phyloP scores from a whole-genome alignment of 306 rosid genomes.

The Albizia julibrissin region DNA sequence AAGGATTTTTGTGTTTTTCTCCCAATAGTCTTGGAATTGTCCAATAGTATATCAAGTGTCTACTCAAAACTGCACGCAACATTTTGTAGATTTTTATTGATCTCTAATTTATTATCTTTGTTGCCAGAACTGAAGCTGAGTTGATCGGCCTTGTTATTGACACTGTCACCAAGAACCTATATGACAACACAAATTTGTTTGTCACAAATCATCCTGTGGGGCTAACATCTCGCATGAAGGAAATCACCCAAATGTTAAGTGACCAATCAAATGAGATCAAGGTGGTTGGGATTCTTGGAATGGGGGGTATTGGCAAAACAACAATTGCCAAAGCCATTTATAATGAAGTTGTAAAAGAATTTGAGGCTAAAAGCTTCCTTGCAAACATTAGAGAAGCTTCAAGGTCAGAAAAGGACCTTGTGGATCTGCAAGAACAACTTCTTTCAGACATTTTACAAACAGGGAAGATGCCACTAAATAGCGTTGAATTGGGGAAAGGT shows the following conservation, averaged over 20 bases:
- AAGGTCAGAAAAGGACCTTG: not conserved
- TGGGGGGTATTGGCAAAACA: not conserved
- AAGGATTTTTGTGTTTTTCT: not conserved
- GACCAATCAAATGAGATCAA: not conserved
- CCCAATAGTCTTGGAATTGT: not conserved
- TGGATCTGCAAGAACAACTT: not conserved
- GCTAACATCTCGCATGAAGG: not conserved
- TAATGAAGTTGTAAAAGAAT: not conserved
- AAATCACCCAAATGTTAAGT: not conserved
- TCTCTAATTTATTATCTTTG: not conserved
- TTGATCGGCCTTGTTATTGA: not conserved
- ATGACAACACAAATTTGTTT: not conserved
- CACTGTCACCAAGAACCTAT: not conserved
- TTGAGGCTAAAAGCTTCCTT: not conserved
- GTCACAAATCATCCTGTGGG: not conserved
- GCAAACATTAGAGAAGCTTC: not conserved
- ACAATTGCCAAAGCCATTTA: not conserved
- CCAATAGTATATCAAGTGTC: not conserved
- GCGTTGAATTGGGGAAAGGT: not conserved
- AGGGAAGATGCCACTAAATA: not conserved
- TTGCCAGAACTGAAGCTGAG: not conserved
- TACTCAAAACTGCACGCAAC: not conserved
- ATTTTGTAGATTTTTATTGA: not conserved
- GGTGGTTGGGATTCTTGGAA: not conserved
- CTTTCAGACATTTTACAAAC: not conserved